Conservation (phyloP, 345 rosid species). For the Melaleuca quinquenervia region DNA sequence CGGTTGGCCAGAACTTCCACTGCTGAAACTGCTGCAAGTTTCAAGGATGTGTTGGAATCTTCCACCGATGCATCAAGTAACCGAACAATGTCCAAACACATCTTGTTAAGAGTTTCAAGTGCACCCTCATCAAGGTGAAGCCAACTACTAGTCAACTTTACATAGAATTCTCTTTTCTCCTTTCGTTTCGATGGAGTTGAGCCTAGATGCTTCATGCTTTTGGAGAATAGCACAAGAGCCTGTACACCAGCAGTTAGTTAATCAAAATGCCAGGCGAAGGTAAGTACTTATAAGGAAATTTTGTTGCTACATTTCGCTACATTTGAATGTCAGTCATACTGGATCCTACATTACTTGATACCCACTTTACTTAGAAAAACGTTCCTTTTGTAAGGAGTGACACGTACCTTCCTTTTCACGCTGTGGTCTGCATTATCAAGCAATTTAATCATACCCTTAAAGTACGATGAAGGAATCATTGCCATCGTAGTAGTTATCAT, state of each 20-base stretch:
- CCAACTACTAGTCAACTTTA: slow-evolving; percentile 29
- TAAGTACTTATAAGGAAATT: neutral
- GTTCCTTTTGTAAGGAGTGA: neutral
- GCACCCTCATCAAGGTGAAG: slow-evolving; percentile 42
- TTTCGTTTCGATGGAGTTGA: slow-evolving; percentile 29
- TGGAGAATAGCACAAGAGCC: slow-evolving; percentile 78
- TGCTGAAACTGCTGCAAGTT: slow-evolving; percentile 64
- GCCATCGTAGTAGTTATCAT: slow-evolving; percentile 41
- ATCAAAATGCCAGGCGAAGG: neutral
- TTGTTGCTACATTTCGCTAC: neutral
- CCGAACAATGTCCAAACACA: slow-evolving; percentile 61
- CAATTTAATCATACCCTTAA: slow-evolving; percentile 54
- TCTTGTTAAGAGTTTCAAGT: slow-evolving; percentile 34
- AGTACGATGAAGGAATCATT: slow-evolving; percentile 64
- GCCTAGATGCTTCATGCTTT: slow-evolving; percentile 40
- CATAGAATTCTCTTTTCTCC: slow-evolving; percentile 22
- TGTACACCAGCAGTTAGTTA: slow-evolving; percentile 9
- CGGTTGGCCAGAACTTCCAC: slow-evolving; percentile 60
- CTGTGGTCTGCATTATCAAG: slow-evolving; percentile 43
- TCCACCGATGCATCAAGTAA: slow-evolving; percentile 40
- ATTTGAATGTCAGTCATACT: neutral
- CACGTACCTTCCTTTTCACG: slow-evolving; percentile 65
- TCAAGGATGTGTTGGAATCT: slow-evolving; percentile 41
- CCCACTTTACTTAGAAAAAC: neutral
- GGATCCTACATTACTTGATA: neutral